Percentiles rank a stretch among this genome's conserved stretches.
These are phyloP conservation scores for Acanthamoeba castellanii DNA, from an alignment of 208 protist genomes.

Conservation along the genomic window DNA sequence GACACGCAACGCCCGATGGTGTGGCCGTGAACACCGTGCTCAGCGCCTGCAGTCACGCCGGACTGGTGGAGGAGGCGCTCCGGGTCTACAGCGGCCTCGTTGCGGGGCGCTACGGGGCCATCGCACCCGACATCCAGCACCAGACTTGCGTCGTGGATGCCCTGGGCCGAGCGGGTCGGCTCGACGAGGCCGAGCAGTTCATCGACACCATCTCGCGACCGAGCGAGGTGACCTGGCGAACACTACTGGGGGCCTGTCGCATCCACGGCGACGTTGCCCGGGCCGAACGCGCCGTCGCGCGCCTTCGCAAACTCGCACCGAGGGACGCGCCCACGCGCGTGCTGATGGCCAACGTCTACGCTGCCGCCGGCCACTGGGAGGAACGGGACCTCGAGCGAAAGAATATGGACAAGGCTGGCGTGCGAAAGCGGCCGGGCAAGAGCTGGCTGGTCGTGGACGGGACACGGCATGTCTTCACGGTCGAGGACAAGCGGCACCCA, in stretches of 20 bases:
- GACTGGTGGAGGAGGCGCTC: conserved; percentile 51
- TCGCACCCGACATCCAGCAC: conserved; percentile 14
- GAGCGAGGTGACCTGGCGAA: conserved; percentile 30
- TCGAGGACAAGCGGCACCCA: conserved; percentile 54
- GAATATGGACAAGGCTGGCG: background rate
- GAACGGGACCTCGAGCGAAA: conserved; percentile 55
- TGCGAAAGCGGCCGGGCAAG: conserved; percentile 58
- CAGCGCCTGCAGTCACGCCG: conserved; percentile 74
- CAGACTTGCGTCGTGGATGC: conserved; percentile 61
- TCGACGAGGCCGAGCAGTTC: conserved; percentile 71
- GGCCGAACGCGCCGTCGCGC: conserved; percentile 20
- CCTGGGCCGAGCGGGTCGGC: conserved; percentile 57
- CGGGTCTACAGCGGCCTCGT: background rate
- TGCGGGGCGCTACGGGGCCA: background rate
- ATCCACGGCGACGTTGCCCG: background rate
- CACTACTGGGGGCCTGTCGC: conserved; percentile 24
- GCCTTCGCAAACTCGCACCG: background rate
- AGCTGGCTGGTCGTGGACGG: conserved; percentile 63
- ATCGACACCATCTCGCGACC: background rate
- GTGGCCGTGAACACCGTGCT: conserved; percentile 43
- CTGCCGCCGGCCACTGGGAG: background rate
- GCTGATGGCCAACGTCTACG: conserved; percentile 61
- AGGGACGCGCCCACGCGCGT: conserved; percentile 43
- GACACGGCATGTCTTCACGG: conserved; percentile 40
- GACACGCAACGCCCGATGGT: conserved; percentile 14